A percentile compares a stretch with the other conserved stretches of the same genome.
Evolutionary conservation across 2,329 filamentous ascomycete genomes (phyloP).

Genomic region (Fusarium nisikadoi): DNA sequence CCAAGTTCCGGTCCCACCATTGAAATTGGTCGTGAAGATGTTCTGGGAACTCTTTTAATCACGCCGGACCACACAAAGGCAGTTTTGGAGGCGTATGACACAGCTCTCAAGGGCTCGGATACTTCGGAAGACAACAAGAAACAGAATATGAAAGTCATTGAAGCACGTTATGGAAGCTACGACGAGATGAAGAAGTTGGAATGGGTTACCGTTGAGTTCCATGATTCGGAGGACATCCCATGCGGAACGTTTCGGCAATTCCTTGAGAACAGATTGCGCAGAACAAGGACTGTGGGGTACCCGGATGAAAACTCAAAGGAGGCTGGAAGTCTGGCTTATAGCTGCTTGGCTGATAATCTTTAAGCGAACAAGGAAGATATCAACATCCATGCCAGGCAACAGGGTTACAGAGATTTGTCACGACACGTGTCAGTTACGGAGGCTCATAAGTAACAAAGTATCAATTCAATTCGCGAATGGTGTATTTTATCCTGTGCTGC

Average conservation of each 20-base stretch:
- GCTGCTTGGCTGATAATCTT: slow-evolving; percentile 1
- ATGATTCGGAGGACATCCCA: neutral
- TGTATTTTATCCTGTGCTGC: neutral
- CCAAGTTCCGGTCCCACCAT: slow-evolving; percentile 13
- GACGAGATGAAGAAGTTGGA: slow-evolving; percentile 28
- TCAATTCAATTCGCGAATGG: neutral
- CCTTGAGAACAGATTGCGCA: neutral
- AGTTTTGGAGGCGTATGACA: slow-evolving; percentile 17
- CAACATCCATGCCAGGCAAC: neutral
- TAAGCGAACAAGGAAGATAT: neutral
- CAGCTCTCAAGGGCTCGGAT: neutral
- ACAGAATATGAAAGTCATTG: slow-evolving; percentile 8
- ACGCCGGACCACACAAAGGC: slow-evolving; percentile 8
- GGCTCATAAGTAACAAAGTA: neutral
- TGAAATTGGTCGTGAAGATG: slow-evolving; percentile 15
- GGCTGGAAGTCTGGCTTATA: slow-evolving; percentile 7
- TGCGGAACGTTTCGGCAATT: slow-evolving; percentile 22
- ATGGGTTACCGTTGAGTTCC: slow-evolving; percentile 7
- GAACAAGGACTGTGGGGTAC: neutral
- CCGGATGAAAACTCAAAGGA: neutral
- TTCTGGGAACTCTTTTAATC: slow-evolving; percentile 6
- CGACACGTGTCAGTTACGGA: neutral
- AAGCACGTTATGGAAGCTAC: slow-evolving; percentile 28
- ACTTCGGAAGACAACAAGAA: slow-evolving; percentile 13
- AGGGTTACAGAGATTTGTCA: neutral